Base-by-base conservation (phyloP, 352 stramenopile species). In the Globisporangium nagaii region DNA sequence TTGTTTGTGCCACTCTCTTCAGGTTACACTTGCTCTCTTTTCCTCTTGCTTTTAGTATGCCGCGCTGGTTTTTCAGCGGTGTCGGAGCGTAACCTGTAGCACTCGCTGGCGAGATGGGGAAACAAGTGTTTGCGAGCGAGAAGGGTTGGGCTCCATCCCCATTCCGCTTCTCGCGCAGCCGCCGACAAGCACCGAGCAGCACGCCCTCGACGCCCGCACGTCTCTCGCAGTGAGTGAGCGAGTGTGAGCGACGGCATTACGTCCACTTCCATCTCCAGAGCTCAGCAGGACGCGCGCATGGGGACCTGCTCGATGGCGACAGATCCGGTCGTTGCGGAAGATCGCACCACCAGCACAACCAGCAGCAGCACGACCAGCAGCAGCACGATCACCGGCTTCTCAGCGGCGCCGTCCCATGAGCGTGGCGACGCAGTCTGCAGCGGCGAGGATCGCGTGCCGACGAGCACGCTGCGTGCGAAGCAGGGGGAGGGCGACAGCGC, bases 101-200 rank as follows among this genome's bases (percentile, higher is more conserved):
- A 55, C 35, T 28, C 24, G n/a, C n/a, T 9, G 28, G 35, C 28
- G 13, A 35, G 35, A 46, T 46, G 48, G 35, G 47, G 35, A 54
- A 20, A 34, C 27, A 24, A 4, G 7, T 15, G 8, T 11, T 7
- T 13, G 25, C 7, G 25, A 36, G 34, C 34, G 27, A 35, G 30
- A 50, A 34, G 42, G 42, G 25, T 48, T 48, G 42, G 43, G 20
- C 30, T 53, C 47, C 47, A 44, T 44, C 47, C 48, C 35, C 48
- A 46, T 31, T 46, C 28, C 27, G 24, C 48, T 28, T 46, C 35
- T 56, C 48, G 4, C 48, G 31, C 31, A 40, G 30, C 46, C 19
- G 31, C 19, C 36, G 20, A 31, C 46, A 41, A 54, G 46, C 47
- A 44, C 6, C 48, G 45, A 44, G 24, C 12, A 31, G 13, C 41